Evolutionary conservation across 306 rosid species (phyloP), one percentile per base, ranked within the genome.

Genomic region (Neltuma alba): DNA sequence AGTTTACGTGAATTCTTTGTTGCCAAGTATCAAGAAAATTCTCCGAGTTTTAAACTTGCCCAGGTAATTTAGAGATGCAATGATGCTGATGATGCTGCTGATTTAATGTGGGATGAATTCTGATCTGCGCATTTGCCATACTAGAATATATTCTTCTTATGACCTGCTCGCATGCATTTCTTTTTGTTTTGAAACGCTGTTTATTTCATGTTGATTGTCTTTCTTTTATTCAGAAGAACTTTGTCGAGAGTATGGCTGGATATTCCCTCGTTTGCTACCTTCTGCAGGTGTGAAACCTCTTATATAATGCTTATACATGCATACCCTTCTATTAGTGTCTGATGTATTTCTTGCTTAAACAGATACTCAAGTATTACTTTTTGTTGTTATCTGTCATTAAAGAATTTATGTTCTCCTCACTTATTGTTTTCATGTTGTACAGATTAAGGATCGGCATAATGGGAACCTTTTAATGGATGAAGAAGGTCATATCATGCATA

Each of bases 181-280:
- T 40, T 30, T 33, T 65, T 20, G 45, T 34, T 75, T 18, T 20
- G 40, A 31, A 31, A 62, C 23, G 7, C 21, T 61, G 37, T 62
- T 50, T 18, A 52, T 83, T 60, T 47, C 48, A 74, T 45, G 45
- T 83, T 77, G 47, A 37, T 27, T 15, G 36, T 60, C 77, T 48
- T 66, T 65, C 52, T 75, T 74, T 80, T 57, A 84, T 78, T 75
- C 95, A 94, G 99, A 87, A 95, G 83, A 94, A 92, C 83, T 94
- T 94, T 69, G 97, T 94, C 71, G 99, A 94, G 87, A 94, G 99
- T 82, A 94, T 94, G 97, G 99, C 97, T 68, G 99, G 99, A 84
- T 94, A 94, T 90, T 92, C 97, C 82, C 87, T 94, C 72, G 97
- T 94, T 70, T 94, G 98, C 89, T 94, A 92, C 88, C 93, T 94